Percentiles rank a stretch among this genome's conserved stretches.
These are phyloP conservation scores for Tanozyma kutaoensis DNA, from an alignment of 805 yeast genomes.

Conservation along the genomic window DNA sequence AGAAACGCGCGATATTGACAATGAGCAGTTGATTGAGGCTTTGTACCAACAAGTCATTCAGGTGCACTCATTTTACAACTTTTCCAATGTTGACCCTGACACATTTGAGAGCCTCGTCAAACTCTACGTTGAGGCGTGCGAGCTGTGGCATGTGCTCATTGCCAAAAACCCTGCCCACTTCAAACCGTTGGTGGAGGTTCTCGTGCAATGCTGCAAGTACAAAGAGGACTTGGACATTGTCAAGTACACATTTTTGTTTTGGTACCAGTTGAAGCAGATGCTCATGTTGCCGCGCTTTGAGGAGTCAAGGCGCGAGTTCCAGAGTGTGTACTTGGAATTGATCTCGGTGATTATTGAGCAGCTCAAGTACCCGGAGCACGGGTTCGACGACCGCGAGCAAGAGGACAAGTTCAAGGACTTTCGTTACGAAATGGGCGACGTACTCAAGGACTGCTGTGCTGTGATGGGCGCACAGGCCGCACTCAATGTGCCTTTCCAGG, in stretches of 20 bases:
- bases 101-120: conserved; percentile 58
- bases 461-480: conserved; percentile 72
- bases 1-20: conserved; percentile 71
- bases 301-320: conserved; percentile 34
- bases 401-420: conserved; percentile 91
- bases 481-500: conserved; percentile 53
- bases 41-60: conserved; percentile 57
- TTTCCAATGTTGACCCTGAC: conserved; percentile 41
- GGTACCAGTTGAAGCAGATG: conserved; percentile 74
- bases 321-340: conserved; percentile 44
- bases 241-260: conserved; percentile 82
- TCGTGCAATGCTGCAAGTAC: conserved; percentile 57
- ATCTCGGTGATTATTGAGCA: conserved; percentile 52
- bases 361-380: conserved; percentile 54
- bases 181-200: conserved; percentile 57
- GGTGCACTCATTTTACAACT: conserved; percentile 30
- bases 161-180: conserved; percentile 61
- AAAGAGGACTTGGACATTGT: conserved; percentile 83
- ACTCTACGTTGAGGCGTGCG: conserved; percentile 84
- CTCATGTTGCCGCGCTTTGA: conserved; percentile 46
- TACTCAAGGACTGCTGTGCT: conserved; percentile 88
- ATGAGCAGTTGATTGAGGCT: conserved; percentile 46
- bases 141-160: conserved; percentile 84
- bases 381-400: conserved; percentile 45
- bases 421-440: conserved; percentile 95